Evolutionary conservation across 306 rosid genomes (phyloP).

Genomic region (Cucurbita maxima): DNA sequence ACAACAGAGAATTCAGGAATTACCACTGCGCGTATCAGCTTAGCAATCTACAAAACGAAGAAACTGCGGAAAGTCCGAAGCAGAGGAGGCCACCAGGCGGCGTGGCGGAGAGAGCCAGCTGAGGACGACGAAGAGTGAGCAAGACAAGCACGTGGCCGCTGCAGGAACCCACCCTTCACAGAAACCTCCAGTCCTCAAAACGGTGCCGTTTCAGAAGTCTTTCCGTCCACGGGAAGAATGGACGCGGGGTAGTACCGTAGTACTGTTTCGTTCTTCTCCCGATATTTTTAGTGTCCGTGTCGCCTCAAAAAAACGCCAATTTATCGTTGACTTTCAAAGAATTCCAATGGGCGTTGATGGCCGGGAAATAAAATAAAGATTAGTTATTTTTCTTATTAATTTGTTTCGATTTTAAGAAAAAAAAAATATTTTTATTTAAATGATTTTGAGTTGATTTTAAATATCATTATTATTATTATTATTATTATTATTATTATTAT

Average conservation of each 20-base stretch:
- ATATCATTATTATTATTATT: no score
- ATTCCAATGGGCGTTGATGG: background rate
- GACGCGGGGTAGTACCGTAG: background rate
- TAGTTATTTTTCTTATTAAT: no score
- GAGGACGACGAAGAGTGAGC: slow-evolving; percentile 1
- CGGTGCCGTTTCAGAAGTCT: background rate
- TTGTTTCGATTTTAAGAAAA: no score
- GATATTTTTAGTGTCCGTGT: background rate
- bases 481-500: no score
- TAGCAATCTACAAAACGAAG: background rate
- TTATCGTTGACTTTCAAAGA: background rate
- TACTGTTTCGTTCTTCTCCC: background rate
- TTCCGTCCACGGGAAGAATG: background rate
- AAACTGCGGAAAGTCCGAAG: background rate
- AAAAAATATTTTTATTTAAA: no score
- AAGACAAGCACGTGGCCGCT: background rate
- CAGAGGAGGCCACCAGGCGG: background rate
- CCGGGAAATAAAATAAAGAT: background rate
- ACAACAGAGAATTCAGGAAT: background rate
- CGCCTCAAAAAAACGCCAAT: background rate
- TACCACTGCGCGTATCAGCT: background rate
- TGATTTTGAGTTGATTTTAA: no score
- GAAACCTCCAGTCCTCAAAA: background rate
- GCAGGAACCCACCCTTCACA: background rate
- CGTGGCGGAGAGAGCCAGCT: background rate